Evolutionary conservation across 2,329 filamentous ascomycete species (phyloP).

Genomic region (Chrysoporthe deuterocubensis): DNA sequence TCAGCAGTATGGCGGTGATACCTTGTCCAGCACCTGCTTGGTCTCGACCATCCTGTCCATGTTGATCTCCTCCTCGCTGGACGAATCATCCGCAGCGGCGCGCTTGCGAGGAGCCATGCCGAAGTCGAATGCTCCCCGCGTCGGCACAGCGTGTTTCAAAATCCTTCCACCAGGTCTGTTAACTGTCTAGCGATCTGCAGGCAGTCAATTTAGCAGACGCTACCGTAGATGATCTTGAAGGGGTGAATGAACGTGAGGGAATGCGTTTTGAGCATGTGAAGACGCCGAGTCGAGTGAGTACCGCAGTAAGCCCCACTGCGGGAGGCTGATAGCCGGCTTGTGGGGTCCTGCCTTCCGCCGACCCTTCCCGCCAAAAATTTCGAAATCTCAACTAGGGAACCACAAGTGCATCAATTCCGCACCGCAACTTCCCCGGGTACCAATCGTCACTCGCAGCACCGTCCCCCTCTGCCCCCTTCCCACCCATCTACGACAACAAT

Average conservation of each 20-base stretch:
- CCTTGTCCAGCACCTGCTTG: conserved; percentile 29
- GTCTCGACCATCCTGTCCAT: conserved; percentile 31
- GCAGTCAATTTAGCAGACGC: background rate
- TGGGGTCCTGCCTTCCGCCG: conserved; percentile 5
- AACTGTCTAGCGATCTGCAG: background rate
- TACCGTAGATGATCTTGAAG: background rate
- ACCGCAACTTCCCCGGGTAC: background rate
- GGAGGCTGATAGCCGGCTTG: background rate
- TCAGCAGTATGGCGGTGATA: conserved; percentile 5
- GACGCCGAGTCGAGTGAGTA: background rate
- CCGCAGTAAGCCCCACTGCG: background rate
- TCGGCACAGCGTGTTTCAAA: background rate
- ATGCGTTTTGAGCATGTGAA: background rate
- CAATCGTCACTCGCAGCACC: background rate
- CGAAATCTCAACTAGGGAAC: background rate
- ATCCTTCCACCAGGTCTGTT: background rate
- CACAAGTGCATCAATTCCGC: background rate
- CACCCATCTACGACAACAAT: conserved; percentile 18
- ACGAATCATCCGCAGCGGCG: conserved; percentile 21
- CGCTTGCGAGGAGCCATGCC: conserved; percentile 26
- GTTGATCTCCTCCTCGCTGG: conserved; percentile 31
- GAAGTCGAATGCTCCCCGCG: background rate
- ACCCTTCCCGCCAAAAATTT: conserved; percentile 27
- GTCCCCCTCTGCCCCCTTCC: background rate
- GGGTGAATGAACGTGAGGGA: too few species aligned